Evolutionary conservation across 2,329 filamentous ascomycete genomes (phyloP), one percentile per base, ranked within the genome.

Genomic region (Colletotrichum tropicicola): DNA sequence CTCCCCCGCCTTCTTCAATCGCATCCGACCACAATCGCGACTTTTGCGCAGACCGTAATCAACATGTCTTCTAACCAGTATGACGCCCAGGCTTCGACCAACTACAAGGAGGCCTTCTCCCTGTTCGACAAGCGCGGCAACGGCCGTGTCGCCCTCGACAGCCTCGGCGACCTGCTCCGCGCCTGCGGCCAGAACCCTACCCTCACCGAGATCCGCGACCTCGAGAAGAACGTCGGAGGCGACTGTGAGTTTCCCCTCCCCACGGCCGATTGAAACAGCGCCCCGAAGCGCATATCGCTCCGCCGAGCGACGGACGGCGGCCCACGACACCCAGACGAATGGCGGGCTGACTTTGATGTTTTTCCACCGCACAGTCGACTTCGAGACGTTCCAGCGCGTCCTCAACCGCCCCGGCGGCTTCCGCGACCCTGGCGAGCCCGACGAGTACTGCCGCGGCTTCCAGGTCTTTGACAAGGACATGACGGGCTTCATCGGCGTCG

Each of bases 51-150:
- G 15, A 7, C 19, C 25, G 13, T 5, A 17, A 35, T 56, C 43
- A 75, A 55, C 68, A 85, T 85, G 82, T 72, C 80, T 73, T 82
- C 84, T 85, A 85, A 86, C 76, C 75, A 82, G 66, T 82, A 77
- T 72, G 83, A 85, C 68, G 74, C 80, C 48, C 87, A 91, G 88
- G 88, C 88, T 79, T 90, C 87, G 68, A 98, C 95, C 84, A 98
- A 99, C 91, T 99, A 98, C 93, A 98, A 98, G 87, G 96, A 99
- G 91, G 96, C 96, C 73, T 99, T 99, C 83, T 94, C 94, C 74
- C 92, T 99, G 79, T 99, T 98, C 86, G 96, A 99, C 87, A 98
- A 98, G 90, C 95, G 96, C 80, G 96, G 96, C 77, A 97, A 93
- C 78, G 94, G 95, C 77, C 94, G 94, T 73, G 96, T 98, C 72